phyloP scores from a whole-genome alignment of 1,284 basidiomycete species.

The Volvariella surrecta region DNA sequence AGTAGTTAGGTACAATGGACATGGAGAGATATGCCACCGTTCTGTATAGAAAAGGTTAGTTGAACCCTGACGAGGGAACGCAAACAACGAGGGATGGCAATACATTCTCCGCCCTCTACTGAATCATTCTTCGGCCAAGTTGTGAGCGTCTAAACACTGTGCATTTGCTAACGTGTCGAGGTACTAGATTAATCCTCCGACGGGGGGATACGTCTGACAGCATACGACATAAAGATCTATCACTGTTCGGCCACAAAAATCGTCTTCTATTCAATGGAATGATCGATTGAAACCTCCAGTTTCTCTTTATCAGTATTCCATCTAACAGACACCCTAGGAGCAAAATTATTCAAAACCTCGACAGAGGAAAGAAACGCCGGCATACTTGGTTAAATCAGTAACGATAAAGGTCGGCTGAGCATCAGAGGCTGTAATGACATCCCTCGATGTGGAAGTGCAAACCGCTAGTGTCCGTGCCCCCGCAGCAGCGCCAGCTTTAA shows the following conservation, averaged over 20 bases:
- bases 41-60: too few species aligned
- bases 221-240: too few species aligned
- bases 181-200: too few species aligned
- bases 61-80: too few species aligned
- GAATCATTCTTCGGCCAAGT: too few species aligned
- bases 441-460: conserved; percentile 69
- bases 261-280: conserved; percentile 8
- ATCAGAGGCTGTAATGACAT: conserved; percentile 37
- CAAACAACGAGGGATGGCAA: too few species aligned
- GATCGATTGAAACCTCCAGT: conserved; percentile 27
- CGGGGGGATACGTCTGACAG: too few species aligned
- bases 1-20: too few species aligned
- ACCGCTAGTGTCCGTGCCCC: conserved; percentile 70
- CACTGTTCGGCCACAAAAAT: not conserved
- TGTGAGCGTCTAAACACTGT: too few species aligned
- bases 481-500: conserved; percentile 66
- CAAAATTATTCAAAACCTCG: conserved; percentile 1
- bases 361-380: not conserved
- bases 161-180: too few species aligned
- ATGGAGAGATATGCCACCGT: too few species aligned
- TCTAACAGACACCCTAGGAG: conserved; percentile 26
- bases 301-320: conserved; percentile 26
- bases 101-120: too few species aligned
- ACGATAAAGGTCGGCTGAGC: conserved; percentile 47
- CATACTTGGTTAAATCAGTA: conserved; percentile 42